Percentiles rank a stretch among this genome's conserved stretches.
Evolutionary conservation across 139 green algal species (phyloP).

Genomic region (Marvania coccoides): DNA sequence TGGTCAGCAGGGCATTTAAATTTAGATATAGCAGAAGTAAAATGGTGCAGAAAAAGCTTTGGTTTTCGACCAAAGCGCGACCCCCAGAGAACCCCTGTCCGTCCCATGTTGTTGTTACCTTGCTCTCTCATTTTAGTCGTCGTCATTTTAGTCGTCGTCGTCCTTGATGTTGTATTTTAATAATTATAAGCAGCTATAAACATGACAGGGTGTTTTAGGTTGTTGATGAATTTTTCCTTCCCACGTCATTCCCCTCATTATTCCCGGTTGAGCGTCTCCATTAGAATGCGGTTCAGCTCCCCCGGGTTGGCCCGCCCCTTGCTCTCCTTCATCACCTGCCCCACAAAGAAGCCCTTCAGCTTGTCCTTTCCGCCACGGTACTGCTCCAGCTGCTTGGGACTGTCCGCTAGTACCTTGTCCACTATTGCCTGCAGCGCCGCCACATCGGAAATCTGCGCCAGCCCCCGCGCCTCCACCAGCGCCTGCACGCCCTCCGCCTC

Average conservation of each 20-base stretch:
- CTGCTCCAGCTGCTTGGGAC: slow-evolving; percentile 76
- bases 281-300: slow-evolving; percentile 70
- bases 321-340: slow-evolving; percentile 80
- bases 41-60: too few relatives aligned
- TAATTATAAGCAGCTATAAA: background rate
- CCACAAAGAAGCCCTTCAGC: slow-evolving; percentile 81
- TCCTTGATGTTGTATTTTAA: background rate
- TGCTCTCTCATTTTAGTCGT: background rate
- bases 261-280: slow-evolving; percentile 38
- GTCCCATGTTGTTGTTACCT: background rate
- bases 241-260: too few relatives aligned
- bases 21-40: too few relatives aligned
- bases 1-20: too few relatives aligned
- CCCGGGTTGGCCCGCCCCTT: slow-evolving; percentile 70
- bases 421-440: slow-evolving; percentile 68
- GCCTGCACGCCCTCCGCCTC: slow-evolving; percentile 34
- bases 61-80: too few relatives aligned
- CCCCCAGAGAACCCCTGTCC: background rate
- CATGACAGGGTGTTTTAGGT: background rate
- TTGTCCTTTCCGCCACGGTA: slow-evolving; percentile 79
- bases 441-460: slow-evolving; percentile 83
- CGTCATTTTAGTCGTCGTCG: too few relatives aligned
- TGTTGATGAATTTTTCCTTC: too few relatives aligned
- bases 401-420: slow-evolving; percentile 66
- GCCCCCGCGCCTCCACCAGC: slow-evolving; percentile 55